A percentile compares a stretch with the other conserved stretches of the same genome.
Conservation (phyloP, 2,329 filamentous ascomycete species). For the Epichloe festucae region DNA sequence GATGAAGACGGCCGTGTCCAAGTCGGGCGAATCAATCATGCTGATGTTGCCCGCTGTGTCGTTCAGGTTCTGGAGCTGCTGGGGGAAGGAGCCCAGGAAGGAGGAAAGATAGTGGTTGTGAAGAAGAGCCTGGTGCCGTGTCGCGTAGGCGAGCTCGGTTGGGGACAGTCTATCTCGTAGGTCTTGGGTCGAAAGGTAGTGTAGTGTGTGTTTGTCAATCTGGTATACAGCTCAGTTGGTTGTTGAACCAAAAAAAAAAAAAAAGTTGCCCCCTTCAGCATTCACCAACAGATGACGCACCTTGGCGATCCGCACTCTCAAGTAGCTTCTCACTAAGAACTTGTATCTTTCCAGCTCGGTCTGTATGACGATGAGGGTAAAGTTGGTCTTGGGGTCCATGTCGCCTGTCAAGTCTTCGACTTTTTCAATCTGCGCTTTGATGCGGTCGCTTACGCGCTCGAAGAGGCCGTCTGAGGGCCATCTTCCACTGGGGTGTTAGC, state of each 20-base stretch:
- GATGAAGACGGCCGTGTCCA: constrained; percentile 74
- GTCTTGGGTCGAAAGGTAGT: constrained; percentile 50
- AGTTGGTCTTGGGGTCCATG: constrained; percentile 84
- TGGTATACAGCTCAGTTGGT: constrained; percentile 17
- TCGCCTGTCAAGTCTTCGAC: constrained; percentile 69
- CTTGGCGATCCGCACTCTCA: constrained; percentile 80
- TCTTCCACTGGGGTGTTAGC: constrained; percentile 19
- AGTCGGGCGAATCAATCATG: constrained; percentile 85
- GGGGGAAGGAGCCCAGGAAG: constrained; percentile 74
- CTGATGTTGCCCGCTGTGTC: constrained; percentile 79
- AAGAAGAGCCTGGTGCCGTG: constrained; percentile 71
- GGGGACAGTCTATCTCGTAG: constrained; percentile 54
- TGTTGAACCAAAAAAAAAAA: background rate
- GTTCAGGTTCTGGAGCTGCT: constrained; percentile 68
- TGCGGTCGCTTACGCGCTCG: constrained; percentile 63
- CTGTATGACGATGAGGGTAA: constrained; percentile 86
- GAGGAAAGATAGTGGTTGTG: constrained; percentile 74
- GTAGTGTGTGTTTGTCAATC: constrained; percentile 66
- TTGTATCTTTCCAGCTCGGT: constrained; percentile 93
- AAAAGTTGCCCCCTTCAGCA: background rate
- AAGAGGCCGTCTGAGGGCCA: constrained; percentile 63
- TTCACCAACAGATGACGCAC: constrained; percentile 27
- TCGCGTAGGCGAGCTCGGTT: constrained; percentile 70
- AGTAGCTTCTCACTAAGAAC: constrained; percentile 71
- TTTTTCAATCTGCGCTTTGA: constrained; percentile 55